Evolutionary conservation across 163 green algal genomes (phyloP).

Genomic region (Trebouxia gelatinosa): DNA sequence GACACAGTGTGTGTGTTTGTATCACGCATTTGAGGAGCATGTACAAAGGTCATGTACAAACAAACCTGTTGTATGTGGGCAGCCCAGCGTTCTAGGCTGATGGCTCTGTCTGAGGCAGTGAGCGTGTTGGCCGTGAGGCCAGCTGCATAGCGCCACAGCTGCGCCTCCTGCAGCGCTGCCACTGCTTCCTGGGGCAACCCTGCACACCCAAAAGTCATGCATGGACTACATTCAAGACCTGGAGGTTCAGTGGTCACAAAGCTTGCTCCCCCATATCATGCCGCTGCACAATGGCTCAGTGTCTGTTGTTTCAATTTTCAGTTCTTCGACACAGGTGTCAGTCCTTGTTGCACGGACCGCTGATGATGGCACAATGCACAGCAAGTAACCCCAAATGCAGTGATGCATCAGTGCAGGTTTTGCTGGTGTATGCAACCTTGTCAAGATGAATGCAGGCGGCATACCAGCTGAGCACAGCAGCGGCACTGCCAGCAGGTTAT

Average conservation of each 20-base stretch:
- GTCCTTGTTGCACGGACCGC: too few relatives aligned
- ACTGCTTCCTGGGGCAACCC: slow-evolving; percentile 8
- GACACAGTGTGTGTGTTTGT: not conserved
- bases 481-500: slow-evolving; percentile 77
- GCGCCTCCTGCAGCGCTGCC: slow-evolving; percentile 59
- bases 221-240: too few relatives aligned
- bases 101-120: slow-evolving; percentile 42
- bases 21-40: not conserved
- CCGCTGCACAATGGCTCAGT: too few relatives aligned
- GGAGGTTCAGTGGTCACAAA: too few relatives aligned
- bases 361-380: not conserved
- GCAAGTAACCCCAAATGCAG: too few relatives aligned
- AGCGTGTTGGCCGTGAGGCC: slow-evolving; percentile 59
- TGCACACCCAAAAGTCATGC: not conserved
- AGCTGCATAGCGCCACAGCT: slow-evolving; percentile 74
- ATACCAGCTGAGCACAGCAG: slow-evolving; percentile 72
- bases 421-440: too few relatives aligned
- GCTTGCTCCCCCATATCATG: too few relatives aligned
- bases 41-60: not conserved
- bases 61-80: slow-evolving; percentile 52
- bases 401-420: not conserved
- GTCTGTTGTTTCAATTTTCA: too few relatives aligned
- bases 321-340: too few relatives aligned
- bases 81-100: slow-evolving; percentile 65
- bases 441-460: too few relatives aligned